Evolutionary conservation across 768 basidiomycete species (phyloP).

Genomic region (Dioszegia crocea): DNA sequence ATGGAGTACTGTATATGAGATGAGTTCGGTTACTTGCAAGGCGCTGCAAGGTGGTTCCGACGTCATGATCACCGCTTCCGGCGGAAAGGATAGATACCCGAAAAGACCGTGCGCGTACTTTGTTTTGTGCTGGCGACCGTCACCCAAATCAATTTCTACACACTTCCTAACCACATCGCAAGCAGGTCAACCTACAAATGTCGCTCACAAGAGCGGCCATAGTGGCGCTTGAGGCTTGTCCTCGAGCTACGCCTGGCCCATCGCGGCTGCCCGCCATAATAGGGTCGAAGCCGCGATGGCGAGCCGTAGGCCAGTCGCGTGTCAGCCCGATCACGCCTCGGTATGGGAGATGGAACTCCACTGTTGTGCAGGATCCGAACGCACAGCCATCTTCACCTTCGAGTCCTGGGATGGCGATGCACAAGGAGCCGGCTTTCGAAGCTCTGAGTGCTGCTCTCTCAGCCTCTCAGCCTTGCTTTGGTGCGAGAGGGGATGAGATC

Average conservation of each 20-base stretch:
- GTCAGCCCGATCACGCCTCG: not conserved
- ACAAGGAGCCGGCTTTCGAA: slow-evolving; percentile 25
- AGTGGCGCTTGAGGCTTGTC: slow-evolving; percentile 10
- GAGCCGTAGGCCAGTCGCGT: not conserved
- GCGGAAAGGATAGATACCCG: too few relatives aligned
- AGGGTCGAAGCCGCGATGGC: not conserved
- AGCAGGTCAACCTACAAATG: too few relatives aligned
- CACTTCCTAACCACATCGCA: not conserved
- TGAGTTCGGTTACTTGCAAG: too few relatives aligned
- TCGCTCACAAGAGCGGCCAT: not conserved
- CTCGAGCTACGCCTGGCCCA: slow-evolving; percentile 14
- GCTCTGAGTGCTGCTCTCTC: slow-evolving; percentile 20
- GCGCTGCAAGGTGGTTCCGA: too few relatives aligned
- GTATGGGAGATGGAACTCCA: slow-evolving; percentile 1
- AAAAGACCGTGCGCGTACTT: too few relatives aligned
- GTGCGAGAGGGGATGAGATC: slow-evolving; percentile 53
- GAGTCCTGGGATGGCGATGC: slow-evolving; percentile 5
- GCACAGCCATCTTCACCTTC: not conserved
- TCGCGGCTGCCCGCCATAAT: slow-evolving; percentile 11
- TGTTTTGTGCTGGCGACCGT: too few relatives aligned
- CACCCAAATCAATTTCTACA: not conserved
- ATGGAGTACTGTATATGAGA: too few relatives aligned
- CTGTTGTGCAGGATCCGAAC: not conserved
- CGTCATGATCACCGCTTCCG: slow-evolving; percentile 12
- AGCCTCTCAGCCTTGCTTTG: slow-evolving; percentile 45